Percentiles rank a stretch among this genome's conserved stretches.
phyloP scores from a whole-genome alignment of 2,329 filamentous ascomycete genomes.

The Pseudohalonectria lignicola region DNA sequence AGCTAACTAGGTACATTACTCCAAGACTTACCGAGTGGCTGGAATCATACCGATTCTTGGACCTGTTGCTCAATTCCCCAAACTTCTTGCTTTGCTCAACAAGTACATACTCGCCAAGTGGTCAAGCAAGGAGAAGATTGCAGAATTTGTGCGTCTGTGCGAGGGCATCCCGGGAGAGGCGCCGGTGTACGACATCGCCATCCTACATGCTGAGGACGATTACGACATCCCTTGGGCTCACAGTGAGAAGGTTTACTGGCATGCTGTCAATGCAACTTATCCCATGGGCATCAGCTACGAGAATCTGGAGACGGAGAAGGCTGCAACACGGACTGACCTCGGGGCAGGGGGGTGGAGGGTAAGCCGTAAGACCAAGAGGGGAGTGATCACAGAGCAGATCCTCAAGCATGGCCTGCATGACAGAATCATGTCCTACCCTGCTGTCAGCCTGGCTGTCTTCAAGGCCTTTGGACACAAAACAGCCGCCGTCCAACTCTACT shows the following conservation, averaged over 20 bases:
- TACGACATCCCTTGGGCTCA: slow-evolving; percentile 38
- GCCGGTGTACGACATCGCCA: slow-evolving; percentile 28
- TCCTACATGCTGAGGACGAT: slow-evolving; percentile 41
- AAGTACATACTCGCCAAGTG: slow-evolving; percentile 37
- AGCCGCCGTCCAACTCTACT: too few species aligned
- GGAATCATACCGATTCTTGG: slow-evolving; percentile 42
- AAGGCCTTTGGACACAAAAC: too few species aligned
- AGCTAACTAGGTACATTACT: too few species aligned
- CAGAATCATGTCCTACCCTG: slow-evolving; percentile 44
- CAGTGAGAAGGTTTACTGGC: slow-evolving; percentile 38
- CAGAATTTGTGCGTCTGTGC: slow-evolving; percentile 26
- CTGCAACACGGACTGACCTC: slow-evolving; percentile 21
- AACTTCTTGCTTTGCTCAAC: slow-evolving; percentile 30
- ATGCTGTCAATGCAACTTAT: slow-evolving; percentile 38
- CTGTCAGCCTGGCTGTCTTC: slow-evolving; percentile 38
- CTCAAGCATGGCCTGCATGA: slow-evolving; percentile 46
- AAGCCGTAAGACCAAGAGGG: slow-evolving; percentile 32
- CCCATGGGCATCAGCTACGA: slow-evolving; percentile 24
- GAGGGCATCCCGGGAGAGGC: slow-evolving; percentile 15
- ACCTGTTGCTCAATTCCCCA: slow-evolving; percentile 35
- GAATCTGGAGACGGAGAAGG: slow-evolving; percentile 33
- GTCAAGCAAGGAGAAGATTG: slow-evolving; percentile 36
- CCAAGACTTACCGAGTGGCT: slow-evolving; percentile 48
- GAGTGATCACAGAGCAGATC: slow-evolving; percentile 41
- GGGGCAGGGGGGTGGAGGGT: slow-evolving; percentile 38